Evolutionary conservation across 495 filamentous ascomycete species (phyloP), one percentile per base, ranked within the genome.

Genomic region (Annulohypoxylon moriforme): DNA sequence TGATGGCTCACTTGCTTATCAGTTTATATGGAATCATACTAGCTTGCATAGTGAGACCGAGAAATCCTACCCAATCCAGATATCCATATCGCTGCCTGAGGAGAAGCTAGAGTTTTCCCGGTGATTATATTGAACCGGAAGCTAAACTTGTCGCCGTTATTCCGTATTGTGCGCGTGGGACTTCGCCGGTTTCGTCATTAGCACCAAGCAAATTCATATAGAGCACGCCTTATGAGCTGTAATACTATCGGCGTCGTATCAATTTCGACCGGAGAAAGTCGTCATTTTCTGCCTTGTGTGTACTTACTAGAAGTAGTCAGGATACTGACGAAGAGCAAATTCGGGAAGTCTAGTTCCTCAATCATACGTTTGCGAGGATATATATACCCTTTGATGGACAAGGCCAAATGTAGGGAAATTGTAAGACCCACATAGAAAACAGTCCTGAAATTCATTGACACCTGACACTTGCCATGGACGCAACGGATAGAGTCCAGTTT

Each of bases 401-500:
- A 10, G 27, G 47, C 13, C 29, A 25, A 11, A 10, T 20, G 42
- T 29, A 42, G 20, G 57, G 33, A 36, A 24, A 6, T 24, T 24
- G 50, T 24, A 20, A 61, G 40, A 13, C 46, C 34, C 57, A n/a
- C 8, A n/a, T 18, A 59, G 27, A 57, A 6, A 18, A 40, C n/a
- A n/a, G n/a, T 22, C 31, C 36, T 16, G 0, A n/a, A n/a, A 9
- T 5, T 24, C 14, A 16, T 42, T 61, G 22, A 53, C 14, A 3
- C 36, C 18, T 25, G 18, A 31, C 9, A 29, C 1, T 20, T 20
- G 20, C 29, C 50, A 71, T 71, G 69, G 44, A 58, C 20, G 3
- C 16, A 11, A 33, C 38, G 1, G 27, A 4, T 20, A 18, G 14
- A 4, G 5, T 0, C 3, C 4, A 10, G 16, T 62, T 71, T 25